These are phyloP conservation scores for Trichoderma atroviride DNA, from an alignment of 2,329 filamentous ascomycete genomes.

Conservation along the genomic window DNA sequence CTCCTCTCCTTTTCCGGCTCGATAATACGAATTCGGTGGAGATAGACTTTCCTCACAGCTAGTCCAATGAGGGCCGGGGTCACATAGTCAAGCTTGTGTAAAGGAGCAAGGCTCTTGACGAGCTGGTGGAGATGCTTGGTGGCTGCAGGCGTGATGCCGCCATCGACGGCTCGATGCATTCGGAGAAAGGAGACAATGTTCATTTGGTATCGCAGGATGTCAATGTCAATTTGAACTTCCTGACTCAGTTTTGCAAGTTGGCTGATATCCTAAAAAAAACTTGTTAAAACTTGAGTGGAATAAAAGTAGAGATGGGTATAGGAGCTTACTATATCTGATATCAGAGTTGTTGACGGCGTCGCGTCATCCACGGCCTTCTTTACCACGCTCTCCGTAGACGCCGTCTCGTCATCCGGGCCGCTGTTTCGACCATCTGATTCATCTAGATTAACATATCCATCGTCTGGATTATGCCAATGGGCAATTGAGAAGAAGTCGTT, in stretches of 20 bases:
- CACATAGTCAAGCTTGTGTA: slow-evolving; percentile 79
- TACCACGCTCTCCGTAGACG: slow-evolving; percentile 51
- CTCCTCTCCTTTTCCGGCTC: slow-evolving; percentile 75
- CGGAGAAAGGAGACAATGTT: slow-evolving; percentile 87
- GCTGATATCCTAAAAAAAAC: slow-evolving; percentile 54
- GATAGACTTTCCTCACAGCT: slow-evolving; percentile 83
- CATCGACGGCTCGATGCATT: slow-evolving; percentile 79
- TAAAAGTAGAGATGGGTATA: background rate
- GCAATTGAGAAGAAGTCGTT: slow-evolving; percentile 89
- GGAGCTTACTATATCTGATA: slow-evolving; percentile 48
- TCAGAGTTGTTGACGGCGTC: slow-evolving; percentile 38
- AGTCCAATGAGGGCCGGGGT: slow-evolving; percentile 82
- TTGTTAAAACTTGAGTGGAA: slow-evolving; percentile 20
- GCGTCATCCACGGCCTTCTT: slow-evolving; percentile 38
- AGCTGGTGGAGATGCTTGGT: slow-evolving; percentile 76
- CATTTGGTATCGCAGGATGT: slow-evolving; percentile 81
- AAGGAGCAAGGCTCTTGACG: slow-evolving; percentile 71
- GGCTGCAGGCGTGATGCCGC: slow-evolving; percentile 75
- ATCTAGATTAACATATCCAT: slow-evolving; percentile 77
- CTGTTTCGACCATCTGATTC: slow-evolving; percentile 47
- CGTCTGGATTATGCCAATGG: slow-evolving; percentile 74
- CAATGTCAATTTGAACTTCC: slow-evolving; percentile 67
- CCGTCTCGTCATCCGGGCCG: slow-evolving; percentile 36
- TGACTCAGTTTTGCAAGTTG: slow-evolving; percentile 61
- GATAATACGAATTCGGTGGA: slow-evolving; percentile 77